Base-by-base conservation (phyloP, 768 basidiomycete genomes). In the Agrocybe pediades region DNA sequence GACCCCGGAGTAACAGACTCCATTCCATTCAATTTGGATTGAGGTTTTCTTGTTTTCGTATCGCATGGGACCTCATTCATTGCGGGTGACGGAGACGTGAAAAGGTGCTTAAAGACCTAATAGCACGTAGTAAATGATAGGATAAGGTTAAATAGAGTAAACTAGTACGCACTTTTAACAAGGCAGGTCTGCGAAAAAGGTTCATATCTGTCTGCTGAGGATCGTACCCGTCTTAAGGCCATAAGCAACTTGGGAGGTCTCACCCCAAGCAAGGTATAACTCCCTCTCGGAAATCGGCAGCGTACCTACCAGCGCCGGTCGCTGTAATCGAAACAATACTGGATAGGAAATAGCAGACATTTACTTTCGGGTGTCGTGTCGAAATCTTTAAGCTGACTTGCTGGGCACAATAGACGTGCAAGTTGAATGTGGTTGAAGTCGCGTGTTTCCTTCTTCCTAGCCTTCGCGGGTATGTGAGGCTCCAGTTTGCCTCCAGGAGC, bases 51-150 rank as follows among this genome's bases (percentile, higher is more conserved):
- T 16, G 30, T 48, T 25, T 49, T 49, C 19, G 53, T 48, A 13
- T 54, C 29, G 6, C 24, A n/a, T 6, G 33, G 33, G 7, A 19
- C 13, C 1, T 54, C 53, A 5, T 16, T 19, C 6, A 49, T 24
- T 3, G 46, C 53, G 1, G 53, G 49, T 24, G 36, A 25, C 7
- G 47, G 53, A 5, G 53, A 48, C 2, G 53, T 54, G 21, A 54
- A 54, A 2, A 54, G 41, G 29, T 47, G 46, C 13, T 48, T 43
- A n/a, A 45, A 53, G 21, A 46, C 40, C 52, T 53, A 47, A 19
- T 16, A 41, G n/a, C n/a, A n/a, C n/a, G n/a, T n/a, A n/a, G n/a
- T 11, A 9, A 8, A 9, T 41, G 40, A 17, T 7, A 41, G 40
- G 6, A n/a, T n/a, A 41, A 11, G n/a, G 40, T 8, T 17, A 9